Conservation (phyloP, 75 land plant species). For the Adiantum capillusveneris region DNA sequence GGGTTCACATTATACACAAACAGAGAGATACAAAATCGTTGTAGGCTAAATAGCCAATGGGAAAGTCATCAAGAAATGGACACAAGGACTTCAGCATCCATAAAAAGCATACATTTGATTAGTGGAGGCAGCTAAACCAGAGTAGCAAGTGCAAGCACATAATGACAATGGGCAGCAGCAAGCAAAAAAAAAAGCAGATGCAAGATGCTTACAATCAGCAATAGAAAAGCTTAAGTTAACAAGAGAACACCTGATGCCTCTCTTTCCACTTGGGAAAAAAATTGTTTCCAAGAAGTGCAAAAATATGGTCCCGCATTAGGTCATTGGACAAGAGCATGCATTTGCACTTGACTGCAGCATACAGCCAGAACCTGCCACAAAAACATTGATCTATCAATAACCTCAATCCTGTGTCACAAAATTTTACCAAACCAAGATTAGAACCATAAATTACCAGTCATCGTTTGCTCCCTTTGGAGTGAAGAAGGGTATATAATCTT, state of each 20-base stretch:
- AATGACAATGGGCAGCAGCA: too few relatives aligned
- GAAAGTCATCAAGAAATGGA: too few relatives aligned
- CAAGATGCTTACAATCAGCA: too few relatives aligned
- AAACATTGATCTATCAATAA: neutral
- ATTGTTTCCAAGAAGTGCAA: constrained; percentile 46
- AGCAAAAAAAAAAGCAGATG: too few relatives aligned
- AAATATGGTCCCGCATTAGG: constrained; percentile 46
- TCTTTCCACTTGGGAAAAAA: constrained; percentile 62
- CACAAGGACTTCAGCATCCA: too few relatives aligned
- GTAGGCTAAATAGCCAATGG: too few relatives aligned
- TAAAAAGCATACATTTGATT: too few relatives aligned
- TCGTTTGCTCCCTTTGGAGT: constrained; percentile 97
- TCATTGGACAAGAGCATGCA: constrained; percentile 37
- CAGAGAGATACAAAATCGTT: too few relatives aligned
- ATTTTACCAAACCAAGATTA: neutral
- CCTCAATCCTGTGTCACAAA: too few relatives aligned
- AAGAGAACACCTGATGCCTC: constrained; percentile 38
- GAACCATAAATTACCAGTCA: constrained; percentile 54
- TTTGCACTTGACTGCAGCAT: constrained; percentile 74
- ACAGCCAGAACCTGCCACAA: constrained; percentile 75
- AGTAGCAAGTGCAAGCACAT: too few relatives aligned
- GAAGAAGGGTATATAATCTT: constrained; percentile 60
- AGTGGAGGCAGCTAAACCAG: too few relatives aligned
- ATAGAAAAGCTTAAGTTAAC: neutral
- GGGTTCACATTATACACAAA: too few relatives aligned